Evolutionary conservation across 2,329 filamentous ascomycete species (phyloP).

Genomic region (Stagonosporopsis chrysanthemi): DNA sequence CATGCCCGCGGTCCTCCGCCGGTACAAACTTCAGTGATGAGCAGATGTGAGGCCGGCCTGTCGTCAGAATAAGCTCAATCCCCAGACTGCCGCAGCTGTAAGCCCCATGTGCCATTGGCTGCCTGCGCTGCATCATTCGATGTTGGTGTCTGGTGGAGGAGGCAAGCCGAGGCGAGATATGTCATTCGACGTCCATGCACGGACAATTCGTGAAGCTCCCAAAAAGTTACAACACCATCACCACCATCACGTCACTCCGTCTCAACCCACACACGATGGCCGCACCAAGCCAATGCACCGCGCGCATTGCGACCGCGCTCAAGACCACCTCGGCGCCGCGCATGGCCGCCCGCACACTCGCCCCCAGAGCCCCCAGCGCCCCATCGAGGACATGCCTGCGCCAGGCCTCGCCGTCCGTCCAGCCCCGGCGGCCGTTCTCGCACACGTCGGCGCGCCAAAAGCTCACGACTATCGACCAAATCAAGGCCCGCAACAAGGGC

Average conservation of each 20-base stretch:
- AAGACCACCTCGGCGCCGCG: conserved; percentile 21
- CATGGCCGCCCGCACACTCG: conserved; percentile 37
- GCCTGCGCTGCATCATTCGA: background rate
- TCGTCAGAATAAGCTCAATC: background rate
- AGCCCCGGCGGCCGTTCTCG: conserved; percentile 35
- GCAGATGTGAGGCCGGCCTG: background rate
- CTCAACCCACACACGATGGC: conserved; percentile 31
- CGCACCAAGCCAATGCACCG: conserved; percentile 34
- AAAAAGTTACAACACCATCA: conserved; percentile 21
- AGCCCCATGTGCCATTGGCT: background rate
- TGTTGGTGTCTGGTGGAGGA: background rate
- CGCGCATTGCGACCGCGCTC: conserved; percentile 28
- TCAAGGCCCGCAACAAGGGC: conserved; percentile 45
- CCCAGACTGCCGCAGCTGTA: background rate
- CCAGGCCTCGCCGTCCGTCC: conserved; percentile 16
- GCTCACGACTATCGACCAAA: conserved; percentile 49
- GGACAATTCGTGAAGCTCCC: conserved; percentile 9
- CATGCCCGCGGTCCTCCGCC: background rate
- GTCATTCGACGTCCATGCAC: conserved; percentile 22
- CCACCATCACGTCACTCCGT: conserved; percentile 16
- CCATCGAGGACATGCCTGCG: conserved; percentile 27
- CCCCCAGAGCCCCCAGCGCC: conserved; percentile 24
- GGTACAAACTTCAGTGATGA: background rate
- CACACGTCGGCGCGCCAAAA: conserved; percentile 36
- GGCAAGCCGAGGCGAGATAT: background rate